Evolutionary conservation across 352 stramenopile genomes (phyloP).

Genomic region (Pythium sp.): DNA sequence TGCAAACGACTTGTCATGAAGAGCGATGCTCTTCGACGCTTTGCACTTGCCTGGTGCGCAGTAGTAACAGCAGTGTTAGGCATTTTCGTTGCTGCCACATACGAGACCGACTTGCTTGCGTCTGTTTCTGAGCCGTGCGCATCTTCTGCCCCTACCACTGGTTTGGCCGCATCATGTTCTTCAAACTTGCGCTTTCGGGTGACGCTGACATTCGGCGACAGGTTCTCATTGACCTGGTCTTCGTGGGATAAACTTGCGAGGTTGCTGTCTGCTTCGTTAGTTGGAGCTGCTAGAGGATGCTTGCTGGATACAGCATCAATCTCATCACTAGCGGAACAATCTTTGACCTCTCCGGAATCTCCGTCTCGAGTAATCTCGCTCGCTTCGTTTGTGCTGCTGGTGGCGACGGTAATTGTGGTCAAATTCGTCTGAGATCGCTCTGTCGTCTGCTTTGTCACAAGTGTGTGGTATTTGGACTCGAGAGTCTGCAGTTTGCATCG

Average conservation of each 20-base stretch:
- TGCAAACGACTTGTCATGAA: background rate
- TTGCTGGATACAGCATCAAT: background rate
- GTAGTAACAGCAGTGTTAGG: background rate
- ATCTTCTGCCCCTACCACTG: background rate
- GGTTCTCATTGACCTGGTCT: slow-evolving; percentile 7
- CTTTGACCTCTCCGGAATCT: background rate
- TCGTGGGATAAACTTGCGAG: background rate
- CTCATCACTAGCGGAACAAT: background rate
- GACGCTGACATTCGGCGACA: slow-evolving; percentile 9
- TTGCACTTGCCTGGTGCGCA: background rate
- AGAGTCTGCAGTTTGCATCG: slow-evolving; percentile 16
- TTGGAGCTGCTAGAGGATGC: background rate
- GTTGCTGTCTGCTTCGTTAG: background rate
- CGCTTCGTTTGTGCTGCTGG: background rate
- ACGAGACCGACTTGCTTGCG: background rate
- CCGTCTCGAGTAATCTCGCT: background rate
- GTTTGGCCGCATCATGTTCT: background rate
- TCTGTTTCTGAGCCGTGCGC: background rate
- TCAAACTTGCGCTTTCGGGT: slow-evolving; percentile 7
- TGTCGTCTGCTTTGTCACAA: background rate
- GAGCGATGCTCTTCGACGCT: slow-evolving; percentile 11
- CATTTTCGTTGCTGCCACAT: background rate
- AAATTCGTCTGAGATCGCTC: background rate
- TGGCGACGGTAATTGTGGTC: background rate
- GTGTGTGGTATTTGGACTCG: slow-evolving; percentile 15